Base-by-base conservation (phyloP, 768 basidiomycete genomes). In the Tulasnella sp. region DNA sequence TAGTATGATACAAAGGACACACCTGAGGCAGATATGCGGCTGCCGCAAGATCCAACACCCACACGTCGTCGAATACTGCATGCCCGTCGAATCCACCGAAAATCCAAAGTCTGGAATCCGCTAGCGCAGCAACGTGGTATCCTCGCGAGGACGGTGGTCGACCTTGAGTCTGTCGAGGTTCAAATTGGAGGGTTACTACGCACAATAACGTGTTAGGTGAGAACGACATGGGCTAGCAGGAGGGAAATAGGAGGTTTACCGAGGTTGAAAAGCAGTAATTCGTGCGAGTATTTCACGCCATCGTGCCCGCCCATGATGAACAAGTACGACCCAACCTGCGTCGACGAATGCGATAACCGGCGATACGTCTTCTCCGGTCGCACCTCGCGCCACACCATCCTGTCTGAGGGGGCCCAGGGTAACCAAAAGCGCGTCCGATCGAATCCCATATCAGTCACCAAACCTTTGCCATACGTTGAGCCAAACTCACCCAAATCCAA, bases 301-400 rank as follows among this genome's bases (percentile, higher is more conserved):
- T 94, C 86, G 72, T 95, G 92, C 2, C 94, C 94, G 0, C 92
- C 93, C 45, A 85, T 76, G 56, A 95, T 78, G 73, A 94, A 93
- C 0, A 97, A 79, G 68, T 90, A 94, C 0, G 89, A 91, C 29
- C 94, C 92, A 15, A 97, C 87, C 69, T 87, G 88, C 0, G 92
- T 91, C 13, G 91, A 79, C 10, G 85, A 86, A 65, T 97, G 94
- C 26, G 86, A 85, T 44, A 94, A 76, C 9, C 89, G 80, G 63
- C 82, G 80, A 66, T 85, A 70, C 65, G 69, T 64, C 21, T 69
- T 64, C 17, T 73, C 71, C 10, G 71, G 71, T 23, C 66, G 45
- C 19, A 75, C 63, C 51, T 70, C 52, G 2, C 68, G 70, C 73
- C 72, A 73, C 0, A 64, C 62, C 47, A 71, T 62, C 13, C 67